A percentile compares a stretch with the other conserved stretches of the same genome.
These are phyloP conservation scores for Fusarium anguioides DNA, from an alignment of 2,329 filamentous ascomycete species.

Conservation along the genomic window DNA sequence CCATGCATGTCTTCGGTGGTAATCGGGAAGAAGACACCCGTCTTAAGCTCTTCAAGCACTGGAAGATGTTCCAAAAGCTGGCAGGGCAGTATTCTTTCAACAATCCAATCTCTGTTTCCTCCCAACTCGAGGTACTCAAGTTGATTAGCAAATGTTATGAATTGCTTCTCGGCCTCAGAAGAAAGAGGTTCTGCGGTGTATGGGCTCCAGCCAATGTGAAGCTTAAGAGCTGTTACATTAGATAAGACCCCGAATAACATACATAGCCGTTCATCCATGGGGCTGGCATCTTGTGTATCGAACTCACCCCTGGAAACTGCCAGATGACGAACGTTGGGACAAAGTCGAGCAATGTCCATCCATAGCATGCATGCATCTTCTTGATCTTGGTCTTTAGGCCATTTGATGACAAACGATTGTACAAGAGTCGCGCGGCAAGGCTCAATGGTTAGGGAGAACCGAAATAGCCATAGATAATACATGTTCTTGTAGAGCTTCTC, in stretches of 20 bases:
- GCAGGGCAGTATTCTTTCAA: background rate
- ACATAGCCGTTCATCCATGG: too few species aligned
- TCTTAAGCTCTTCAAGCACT: background rate
- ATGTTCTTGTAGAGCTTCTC: too few species aligned
- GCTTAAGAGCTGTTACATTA: background rate
- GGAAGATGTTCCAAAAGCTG: constrained; percentile 4
- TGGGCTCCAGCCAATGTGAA: too few species aligned
- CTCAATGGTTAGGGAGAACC: too few species aligned
- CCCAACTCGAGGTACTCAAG: background rate
- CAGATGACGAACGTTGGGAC: constrained; percentile 9
- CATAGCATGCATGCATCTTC: background rate
- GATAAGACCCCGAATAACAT: constrained; percentile 17
- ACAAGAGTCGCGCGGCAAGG: too few species aligned
- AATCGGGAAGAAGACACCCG: background rate
- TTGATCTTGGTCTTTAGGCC: background rate
- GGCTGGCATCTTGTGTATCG: too few species aligned
- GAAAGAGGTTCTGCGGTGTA: background rate
- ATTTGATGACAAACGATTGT: background rate
- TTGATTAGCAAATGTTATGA: background rate
- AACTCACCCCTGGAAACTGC: too few species aligned
- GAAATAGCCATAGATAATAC: too few species aligned
- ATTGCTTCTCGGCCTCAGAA: background rate
- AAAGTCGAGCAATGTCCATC: background rate
- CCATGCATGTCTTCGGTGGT: background rate
- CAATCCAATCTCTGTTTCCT: too few species aligned